Percentiles rank a stretch among this genome's conserved stretches.
Evolutionary conservation across 1,284 basidiomycete genomes (phyloP).

Genomic region (Boletus semigastroideus): DNA sequence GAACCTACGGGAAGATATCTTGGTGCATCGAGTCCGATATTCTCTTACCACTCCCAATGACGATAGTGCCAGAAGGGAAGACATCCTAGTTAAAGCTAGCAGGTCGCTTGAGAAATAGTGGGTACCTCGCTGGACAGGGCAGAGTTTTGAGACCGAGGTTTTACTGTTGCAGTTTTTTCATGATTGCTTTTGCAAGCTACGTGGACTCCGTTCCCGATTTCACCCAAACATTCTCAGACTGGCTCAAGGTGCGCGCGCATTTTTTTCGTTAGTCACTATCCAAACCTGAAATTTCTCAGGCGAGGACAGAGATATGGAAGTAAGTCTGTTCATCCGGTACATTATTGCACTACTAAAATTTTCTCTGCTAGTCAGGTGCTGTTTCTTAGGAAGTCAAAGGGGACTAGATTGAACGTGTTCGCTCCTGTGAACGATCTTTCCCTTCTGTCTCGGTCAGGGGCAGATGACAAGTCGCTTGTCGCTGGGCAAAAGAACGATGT

Average conservation of each 20-base stretch:
- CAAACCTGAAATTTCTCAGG: conserved; percentile 36
- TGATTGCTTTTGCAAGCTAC: conserved; percentile 93
- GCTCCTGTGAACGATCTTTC: conserved; percentile 88
- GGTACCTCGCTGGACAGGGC: conserved; percentile 19
- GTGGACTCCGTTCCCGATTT: conserved; percentile 75
- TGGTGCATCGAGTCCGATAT: conserved; percentile 82
- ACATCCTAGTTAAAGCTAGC: conserved; percentile 59
- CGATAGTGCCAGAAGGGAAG: conserved; percentile 51
- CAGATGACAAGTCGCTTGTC: conserved; percentile 52
- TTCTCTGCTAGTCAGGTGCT: conserved; percentile 69
- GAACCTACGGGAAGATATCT: conserved; percentile 87
- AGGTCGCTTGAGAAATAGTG: conserved; percentile 83
- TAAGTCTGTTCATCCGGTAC: conserved; percentile 41
- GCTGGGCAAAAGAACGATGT: conserved; percentile 73
- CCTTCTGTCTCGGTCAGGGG: conserved; percentile 65
- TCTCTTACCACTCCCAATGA: conserved; percentile 79
- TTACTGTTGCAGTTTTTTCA: conserved; percentile 72
- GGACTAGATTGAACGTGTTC: conserved; percentile 83
- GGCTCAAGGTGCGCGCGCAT: conserved; percentile 69
- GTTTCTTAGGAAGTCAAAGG: conserved; percentile 77
- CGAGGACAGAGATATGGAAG: conserved; percentile 94
- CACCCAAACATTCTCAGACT: conserved; percentile 77
- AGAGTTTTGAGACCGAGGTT: conserved; percentile 4
- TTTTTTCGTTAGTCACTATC: neutral
- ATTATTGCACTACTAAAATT: neutral